These are phyloP conservation scores for Malassezia furfur DNA, from an alignment of 1,284 basidiomycete species.

Conservation along the genomic window DNA sequence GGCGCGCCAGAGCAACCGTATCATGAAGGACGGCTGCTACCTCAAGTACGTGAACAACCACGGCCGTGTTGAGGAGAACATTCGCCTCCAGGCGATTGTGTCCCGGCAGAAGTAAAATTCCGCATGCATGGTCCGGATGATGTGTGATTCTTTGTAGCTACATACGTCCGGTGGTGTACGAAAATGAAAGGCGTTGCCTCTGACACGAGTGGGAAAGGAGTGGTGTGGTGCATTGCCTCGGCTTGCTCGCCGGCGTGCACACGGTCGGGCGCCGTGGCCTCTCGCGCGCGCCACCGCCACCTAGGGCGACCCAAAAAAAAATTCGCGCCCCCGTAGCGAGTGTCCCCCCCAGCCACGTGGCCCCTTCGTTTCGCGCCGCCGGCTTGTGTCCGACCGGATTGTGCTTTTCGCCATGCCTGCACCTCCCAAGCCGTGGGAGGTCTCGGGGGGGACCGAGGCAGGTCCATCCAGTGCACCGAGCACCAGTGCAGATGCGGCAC, in stretches of 20 bases:
- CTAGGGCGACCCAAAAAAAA: no score
- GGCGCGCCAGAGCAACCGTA: constrained; percentile 64
- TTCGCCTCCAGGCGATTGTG: constrained; percentile 42
- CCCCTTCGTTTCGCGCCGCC: not conserved
- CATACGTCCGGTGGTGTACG: not conserved
- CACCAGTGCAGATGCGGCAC: constrained; percentile 15
- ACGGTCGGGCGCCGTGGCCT: not conserved
- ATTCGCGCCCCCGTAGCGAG: no score
- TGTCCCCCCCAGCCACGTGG: not conserved
- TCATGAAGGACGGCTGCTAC: constrained; percentile 47
- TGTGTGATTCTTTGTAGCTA: not conserved
- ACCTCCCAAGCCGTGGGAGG: constrained; percentile 47
- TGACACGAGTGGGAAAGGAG: not conserved
- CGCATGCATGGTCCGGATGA: not conserved
- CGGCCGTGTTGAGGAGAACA: constrained; percentile 43
- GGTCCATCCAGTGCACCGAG: constrained; percentile 16
- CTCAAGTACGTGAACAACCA: constrained; percentile 47
- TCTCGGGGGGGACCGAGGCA: constrained; percentile 26
- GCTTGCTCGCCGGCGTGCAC: no score
- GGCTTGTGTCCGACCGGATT: not conserved
- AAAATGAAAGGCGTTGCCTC: not conserved
- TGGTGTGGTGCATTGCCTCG: no score
- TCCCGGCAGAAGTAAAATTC: constrained; percentile 41
- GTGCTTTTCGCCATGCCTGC: constrained; percentile 26
- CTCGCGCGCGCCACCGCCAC: not conserved